A percentile compares a stretch with the other conserved stretches of the same genome.
Conservation (phyloP, 2,329 filamentous ascomycete genomes). For the Ustulina deusta region DNA sequence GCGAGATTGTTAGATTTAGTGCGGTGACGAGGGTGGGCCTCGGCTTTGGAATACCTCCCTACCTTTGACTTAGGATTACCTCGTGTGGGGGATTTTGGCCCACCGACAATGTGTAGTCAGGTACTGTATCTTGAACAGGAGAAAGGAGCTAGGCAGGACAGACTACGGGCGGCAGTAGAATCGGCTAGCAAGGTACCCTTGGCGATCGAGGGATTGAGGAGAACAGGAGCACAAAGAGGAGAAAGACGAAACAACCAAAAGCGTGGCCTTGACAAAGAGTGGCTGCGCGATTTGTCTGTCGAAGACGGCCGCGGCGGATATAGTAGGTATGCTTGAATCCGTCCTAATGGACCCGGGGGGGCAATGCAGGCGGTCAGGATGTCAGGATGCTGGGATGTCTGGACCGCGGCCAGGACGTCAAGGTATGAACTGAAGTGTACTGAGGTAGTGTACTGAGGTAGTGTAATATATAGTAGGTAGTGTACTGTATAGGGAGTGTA, state of each 20-base stretch:
- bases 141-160: constrained; percentile 5
- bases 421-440: background rate
- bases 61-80: constrained; percentile 29
- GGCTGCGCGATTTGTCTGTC: constrained; percentile 34
- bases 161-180: constrained; percentile 10
- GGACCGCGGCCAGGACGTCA: constrained; percentile 7
- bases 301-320: constrained; percentile 4
- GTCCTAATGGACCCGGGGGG: constrained; percentile 21
- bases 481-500: constrained; percentile 2
- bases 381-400: background rate
- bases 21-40: constrained; percentile 31
- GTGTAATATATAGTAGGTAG: background rate
- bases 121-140: constrained; percentile 12
- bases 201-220: constrained; percentile 3
- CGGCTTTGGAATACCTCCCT: constrained; percentile 5
- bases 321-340: constrained; percentile 22
- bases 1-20: constrained; percentile 31
- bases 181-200: constrained; percentile 9
- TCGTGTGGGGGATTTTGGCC: constrained; percentile 31
- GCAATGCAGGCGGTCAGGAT: constrained; percentile 20
- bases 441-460: background rate
- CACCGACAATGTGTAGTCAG: constrained; percentile 21
- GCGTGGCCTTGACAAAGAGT: constrained; percentile 11
- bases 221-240: constrained; percentile 17
- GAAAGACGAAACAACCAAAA: constrained; percentile 1